Conservation (phyloP, 148 eudicot genomes). For the Simmondsia chinensis region DNA sequence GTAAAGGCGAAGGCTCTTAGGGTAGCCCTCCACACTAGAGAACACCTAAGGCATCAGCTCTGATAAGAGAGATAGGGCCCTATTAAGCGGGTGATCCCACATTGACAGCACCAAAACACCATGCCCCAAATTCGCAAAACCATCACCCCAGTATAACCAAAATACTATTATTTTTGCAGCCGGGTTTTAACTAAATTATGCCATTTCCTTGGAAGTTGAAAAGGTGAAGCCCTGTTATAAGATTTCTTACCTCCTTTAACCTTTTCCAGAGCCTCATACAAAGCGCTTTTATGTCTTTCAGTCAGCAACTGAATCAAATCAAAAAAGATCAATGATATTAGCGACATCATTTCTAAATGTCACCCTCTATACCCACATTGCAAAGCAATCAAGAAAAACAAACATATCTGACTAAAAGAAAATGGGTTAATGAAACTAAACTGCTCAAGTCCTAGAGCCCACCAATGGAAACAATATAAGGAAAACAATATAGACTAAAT, state of each 20-base stretch:
- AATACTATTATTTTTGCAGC: not conserved
- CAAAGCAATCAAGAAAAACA: no score
- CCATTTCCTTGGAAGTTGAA: not conserved
- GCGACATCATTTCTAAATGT: no score
- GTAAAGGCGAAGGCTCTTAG: no score
- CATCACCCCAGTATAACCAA: no score
- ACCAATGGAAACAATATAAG: not conserved
- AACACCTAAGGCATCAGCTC: no score
- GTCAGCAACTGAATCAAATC: conserved; percentile 41
- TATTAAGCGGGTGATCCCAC: no score
- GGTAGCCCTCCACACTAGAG: no score
- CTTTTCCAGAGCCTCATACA: conserved; percentile 77
- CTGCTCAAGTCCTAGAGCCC: not conserved
- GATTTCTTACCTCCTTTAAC: conserved; percentile 57
- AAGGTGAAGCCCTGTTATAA: not conserved
- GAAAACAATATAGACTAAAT: not conserved
- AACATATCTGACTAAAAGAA: not conserved
- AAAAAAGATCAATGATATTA: not conserved
- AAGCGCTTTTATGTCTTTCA: conserved; percentile 55
- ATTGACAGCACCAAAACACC: no score
- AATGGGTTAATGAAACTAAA: not conserved
- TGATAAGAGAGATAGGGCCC: no score
- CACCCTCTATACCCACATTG: no score
- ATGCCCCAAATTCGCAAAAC: no score
- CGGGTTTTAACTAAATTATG: not conserved